Base-by-base conservation (phyloP, 164 flowering plant species). In the Macadamia tetraphylla region DNA sequence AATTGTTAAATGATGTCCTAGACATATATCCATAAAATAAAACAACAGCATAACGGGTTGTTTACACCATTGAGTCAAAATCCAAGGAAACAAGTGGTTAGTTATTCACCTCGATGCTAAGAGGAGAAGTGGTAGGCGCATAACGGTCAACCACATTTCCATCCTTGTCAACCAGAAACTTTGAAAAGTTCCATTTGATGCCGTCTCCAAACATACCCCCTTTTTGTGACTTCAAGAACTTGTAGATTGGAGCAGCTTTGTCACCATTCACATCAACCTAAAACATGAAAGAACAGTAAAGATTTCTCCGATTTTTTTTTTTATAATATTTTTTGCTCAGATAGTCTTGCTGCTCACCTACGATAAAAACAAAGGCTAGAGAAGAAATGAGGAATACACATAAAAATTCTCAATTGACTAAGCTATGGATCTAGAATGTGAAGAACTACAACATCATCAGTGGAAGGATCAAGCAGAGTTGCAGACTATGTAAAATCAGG, bases 171-270 rank as follows among this genome's bases (percentile, higher is more conserved):
- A 84, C 81, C 60, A 88, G 75, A 70, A 88, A 88, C 79, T 88
- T 88, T 46, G 92, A 66, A 60, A 88, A 88, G 66, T 88, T 88
- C 95, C 90, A 87, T 68, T 89, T 82, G n/a, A 89, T 86, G 29
- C 62, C 65, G 57, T 83, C 85, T 3, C 89, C 87, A 44, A 85
- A 71, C 1, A 83, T 49, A 7, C 87, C 85, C 17, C 85, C 81
- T 58, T 86, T 86, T 71, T 82, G 80, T 10, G 83, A 76, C 71
- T 87, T 89, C 74, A 89, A 58, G 73, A 77, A 89, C 80, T 87
- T 83, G 83, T 86, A 89, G 15, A 89, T 8, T 18, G 94, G 94
- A 53, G 87, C 81, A 64, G 92, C 69, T 58, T 77, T 77, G 0
- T 74, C 66, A 42, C 92, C 92, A 78, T 89, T 89, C 74, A 87